These are phyloP conservation scores for Prunus persica DNA, from an alignment of 306 rosid genomes.

Conservation along the genomic window Prunus_persica_NCBIv2 NC_034013.1:15026001-15026500, in stretches of 20 bases:
- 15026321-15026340: neutral
- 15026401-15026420: slow-evolving; percentile 1
- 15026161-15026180: neutral
- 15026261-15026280: neutral
- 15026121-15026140: slow-evolving; percentile 3
- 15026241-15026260: neutral
- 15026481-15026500: slow-evolving; percentile 17
- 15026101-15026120: slow-evolving; percentile 14
- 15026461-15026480: slow-evolving; percentile 11
- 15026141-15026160: neutral
- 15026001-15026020: neutral
- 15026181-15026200: neutral
- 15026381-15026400: neutral
- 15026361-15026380: neutral
- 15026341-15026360: neutral
- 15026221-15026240: neutral
- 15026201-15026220: neutral
- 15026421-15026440: slow-evolving; percentile 2
- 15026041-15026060: slow-evolving; percentile 16
- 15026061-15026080: slow-evolving; percentile 14
- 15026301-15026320: neutral
- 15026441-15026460: slow-evolving; percentile 1
- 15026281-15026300: too few relatives aligned
- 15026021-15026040: slow-evolving; percentile 16
- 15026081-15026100: slow-evolving; percentile 3